These are phyloP conservation scores for Alternaria panax DNA, from an alignment of 2,329 filamentous ascomycete genomes.

Conservation along the genomic window DNA sequence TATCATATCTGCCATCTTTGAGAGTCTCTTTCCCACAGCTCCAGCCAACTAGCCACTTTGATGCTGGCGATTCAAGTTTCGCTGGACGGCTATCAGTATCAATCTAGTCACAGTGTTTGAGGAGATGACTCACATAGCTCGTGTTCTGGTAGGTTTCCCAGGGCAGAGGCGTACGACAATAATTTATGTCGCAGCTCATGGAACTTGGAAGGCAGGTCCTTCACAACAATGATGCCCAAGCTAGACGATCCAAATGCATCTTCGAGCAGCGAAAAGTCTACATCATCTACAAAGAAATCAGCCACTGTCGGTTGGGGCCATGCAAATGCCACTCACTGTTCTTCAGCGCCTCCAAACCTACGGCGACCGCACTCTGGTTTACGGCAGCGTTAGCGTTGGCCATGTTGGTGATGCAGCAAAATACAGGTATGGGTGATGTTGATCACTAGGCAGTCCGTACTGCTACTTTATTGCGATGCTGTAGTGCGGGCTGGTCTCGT, in stretches of 20 bases:
- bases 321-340: constrained; percentile 48
- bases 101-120: not conserved
- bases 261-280: constrained; percentile 73
- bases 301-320: not conserved
- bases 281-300: constrained; percentile 59
- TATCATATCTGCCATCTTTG: constrained; percentile 78
- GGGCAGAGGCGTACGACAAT: constrained; percentile 86
- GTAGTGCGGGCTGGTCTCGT: constrained; percentile 16
- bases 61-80: constrained; percentile 58
- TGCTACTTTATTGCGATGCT: constrained; percentile 24
- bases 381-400: constrained; percentile 31
- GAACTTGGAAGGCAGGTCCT: constrained; percentile 79
- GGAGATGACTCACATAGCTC: constrained; percentile 68
- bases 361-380: constrained; percentile 41
- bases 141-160: constrained; percentile 77
- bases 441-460: constrained; percentile 6
- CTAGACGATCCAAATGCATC: constrained; percentile 89
- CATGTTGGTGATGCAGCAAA: constrained; percentile 13
- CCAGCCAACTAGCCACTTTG: constrained; percentile 74
- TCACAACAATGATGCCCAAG: constrained; percentile 91
- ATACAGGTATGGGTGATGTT: not conserved
- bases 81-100: constrained; percentile 28
- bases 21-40: constrained; percentile 83
- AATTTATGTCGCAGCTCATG: constrained; percentile 73
- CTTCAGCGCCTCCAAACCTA: constrained; percentile 52